A percentile compares a stretch with the other conserved stretches of the same genome.
These are phyloP conservation scores for Lodderomyces margitis DNA, from an alignment of 1,139 yeast genomes.

Conservation along the genomic window DNA sequence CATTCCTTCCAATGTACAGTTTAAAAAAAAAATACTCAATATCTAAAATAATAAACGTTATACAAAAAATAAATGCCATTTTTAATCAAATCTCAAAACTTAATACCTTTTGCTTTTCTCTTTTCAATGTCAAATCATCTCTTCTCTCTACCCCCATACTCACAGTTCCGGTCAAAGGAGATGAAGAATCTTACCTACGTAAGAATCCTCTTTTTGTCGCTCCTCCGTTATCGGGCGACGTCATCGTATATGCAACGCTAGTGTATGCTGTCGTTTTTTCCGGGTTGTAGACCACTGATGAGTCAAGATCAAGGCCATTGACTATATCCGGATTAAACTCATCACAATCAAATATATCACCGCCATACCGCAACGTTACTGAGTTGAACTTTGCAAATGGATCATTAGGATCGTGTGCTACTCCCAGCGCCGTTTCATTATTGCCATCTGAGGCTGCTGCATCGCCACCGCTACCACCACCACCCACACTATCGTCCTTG, in stretches of 20 bases:
- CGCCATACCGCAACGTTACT: slow-evolving; percentile 80
- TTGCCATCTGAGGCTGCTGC: not conserved
- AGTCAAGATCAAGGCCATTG: not conserved
- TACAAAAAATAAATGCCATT: too few species aligned
- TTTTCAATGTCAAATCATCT: too few species aligned
- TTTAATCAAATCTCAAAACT: too few species aligned
- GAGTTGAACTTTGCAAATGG: slow-evolving; percentile 90
- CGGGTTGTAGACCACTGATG: slow-evolving; percentile 1
- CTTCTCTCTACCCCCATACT: too few species aligned
- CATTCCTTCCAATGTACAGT: too few species aligned
- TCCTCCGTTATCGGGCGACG: slow-evolving; percentile 23
- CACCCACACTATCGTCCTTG: too few species aligned
- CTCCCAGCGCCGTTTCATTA: slow-evolving; percentile 23
- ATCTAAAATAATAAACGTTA: too few species aligned
- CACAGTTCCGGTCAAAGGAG: too few species aligned
- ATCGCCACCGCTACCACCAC: not conserved
- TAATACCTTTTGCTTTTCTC: too few species aligned
- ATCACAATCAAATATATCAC: slow-evolving; percentile 18
- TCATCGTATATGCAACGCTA: slow-evolving; percentile 64
- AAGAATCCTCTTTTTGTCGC: slow-evolving; percentile 35
- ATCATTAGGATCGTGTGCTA: slow-evolving; percentile 44
- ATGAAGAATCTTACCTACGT: not conserved
- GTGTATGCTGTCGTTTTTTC: slow-evolving; percentile 40
- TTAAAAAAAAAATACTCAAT: too few species aligned
- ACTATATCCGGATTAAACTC: not conserved